Conservation (phyloP, 305 asterid species). For the Fraxinus xanthoxyloides region DNA sequence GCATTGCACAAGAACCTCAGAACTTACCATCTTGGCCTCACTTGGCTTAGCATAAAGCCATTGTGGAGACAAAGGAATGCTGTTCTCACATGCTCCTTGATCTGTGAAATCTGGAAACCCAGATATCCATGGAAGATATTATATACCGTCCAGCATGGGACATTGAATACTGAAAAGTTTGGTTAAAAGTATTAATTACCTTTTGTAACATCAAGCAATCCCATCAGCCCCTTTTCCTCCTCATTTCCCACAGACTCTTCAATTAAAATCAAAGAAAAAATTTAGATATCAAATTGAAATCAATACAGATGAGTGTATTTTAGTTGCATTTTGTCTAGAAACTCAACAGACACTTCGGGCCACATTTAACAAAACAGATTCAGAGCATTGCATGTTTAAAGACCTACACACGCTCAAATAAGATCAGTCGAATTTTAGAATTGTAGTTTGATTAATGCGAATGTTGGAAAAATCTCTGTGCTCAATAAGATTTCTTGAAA, state of each 20-base stretch:
- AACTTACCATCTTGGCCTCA: slow-evolving; percentile 68
- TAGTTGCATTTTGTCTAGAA: slow-evolving; percentile 3
- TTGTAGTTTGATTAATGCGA: slow-evolving; percentile 7
- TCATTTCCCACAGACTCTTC: slow-evolving; percentile 60
- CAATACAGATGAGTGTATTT: background rate
- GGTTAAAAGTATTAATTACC: slow-evolving; percentile 38
- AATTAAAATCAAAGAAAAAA: slow-evolving; percentile 10
- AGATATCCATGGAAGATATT: slow-evolving; percentile 6
- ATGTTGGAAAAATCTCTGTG: no score
- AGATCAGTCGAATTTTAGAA: background rate
- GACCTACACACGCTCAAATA: background rate
- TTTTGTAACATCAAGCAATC: slow-evolving; percentile 67
- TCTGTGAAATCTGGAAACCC: slow-evolving; percentile 47
- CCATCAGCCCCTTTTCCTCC: slow-evolving; percentile 64
- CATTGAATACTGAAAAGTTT: slow-evolving; percentile 9
- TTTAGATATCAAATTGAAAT: background rate
- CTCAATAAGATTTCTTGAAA: no score
- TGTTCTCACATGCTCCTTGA: slow-evolving; percentile 61
- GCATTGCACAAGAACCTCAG: slow-evolving; percentile 1
- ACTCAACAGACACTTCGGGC: background rate
- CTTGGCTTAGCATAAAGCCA: slow-evolving; percentile 89
- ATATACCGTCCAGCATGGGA: slow-evolving; percentile 7
- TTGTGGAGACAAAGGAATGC: slow-evolving; percentile 95
- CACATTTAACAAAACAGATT: background rate
- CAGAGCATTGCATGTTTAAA: slow-evolving; percentile 12